Evolutionary conservation across 2,329 filamentous ascomycete species (phyloP).

Genomic region (Calonectria fujianensis): DNA sequence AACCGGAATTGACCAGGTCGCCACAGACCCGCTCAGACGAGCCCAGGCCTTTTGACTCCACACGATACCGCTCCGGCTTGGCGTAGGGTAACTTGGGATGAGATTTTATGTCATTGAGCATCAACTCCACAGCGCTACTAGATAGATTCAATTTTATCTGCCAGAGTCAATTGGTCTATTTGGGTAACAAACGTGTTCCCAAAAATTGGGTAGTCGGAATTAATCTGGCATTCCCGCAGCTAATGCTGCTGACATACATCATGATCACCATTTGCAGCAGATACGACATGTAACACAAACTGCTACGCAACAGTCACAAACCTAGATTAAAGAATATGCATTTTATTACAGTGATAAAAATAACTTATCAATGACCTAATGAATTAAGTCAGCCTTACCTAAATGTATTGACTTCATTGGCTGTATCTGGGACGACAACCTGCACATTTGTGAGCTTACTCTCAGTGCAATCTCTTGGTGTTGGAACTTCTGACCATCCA

Average conservation of each 20-base stretch:
- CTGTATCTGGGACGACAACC: neutral
- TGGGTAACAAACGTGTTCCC: neutral
- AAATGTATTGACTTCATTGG: neutral
- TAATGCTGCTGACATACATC: neutral
- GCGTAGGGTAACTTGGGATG: slow-evolving; percentile 16
- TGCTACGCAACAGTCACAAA: too few species aligned
- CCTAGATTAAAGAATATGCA: too few species aligned
- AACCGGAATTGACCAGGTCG: slow-evolving; percentile 5
- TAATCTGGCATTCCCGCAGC: neutral
- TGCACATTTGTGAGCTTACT: neutral
- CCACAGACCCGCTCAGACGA: neutral
- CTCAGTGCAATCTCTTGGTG: neutral
- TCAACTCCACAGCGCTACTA: neutral
- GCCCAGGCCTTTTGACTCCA: neutral
- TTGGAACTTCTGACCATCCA: neutral
- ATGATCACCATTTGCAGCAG: neutral
- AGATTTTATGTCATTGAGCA: neutral
- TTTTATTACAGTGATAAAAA: too few species aligned
- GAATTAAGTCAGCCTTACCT: neutral
- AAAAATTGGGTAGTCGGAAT: neutral
- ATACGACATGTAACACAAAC: neutral
- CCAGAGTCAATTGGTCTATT: neutral
- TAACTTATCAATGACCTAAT: neutral
- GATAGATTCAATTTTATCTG: neutral
- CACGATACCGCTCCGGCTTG: neutral